A percentile compares a stretch with the other conserved stretches of the same genome.
Conservation (phyloP, 768 basidiomycete species). For the Infundibulicybe gibba region DNA sequence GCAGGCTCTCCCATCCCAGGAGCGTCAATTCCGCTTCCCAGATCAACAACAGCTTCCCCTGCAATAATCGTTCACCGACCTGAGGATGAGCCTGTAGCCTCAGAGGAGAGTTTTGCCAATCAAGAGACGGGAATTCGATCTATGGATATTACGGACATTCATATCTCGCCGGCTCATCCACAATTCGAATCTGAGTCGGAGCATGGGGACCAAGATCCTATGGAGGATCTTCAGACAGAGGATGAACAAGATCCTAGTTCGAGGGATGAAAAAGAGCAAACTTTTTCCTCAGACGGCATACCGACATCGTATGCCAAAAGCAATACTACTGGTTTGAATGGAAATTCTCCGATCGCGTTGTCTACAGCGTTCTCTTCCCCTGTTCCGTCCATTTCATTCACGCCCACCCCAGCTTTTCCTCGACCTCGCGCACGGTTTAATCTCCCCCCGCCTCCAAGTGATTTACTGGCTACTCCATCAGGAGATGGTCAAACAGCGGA, state of each 20-base stretch:
- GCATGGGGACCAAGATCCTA: background rate
- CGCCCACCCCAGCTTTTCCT: conserved; percentile 67
- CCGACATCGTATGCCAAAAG: conserved; percentile 29
- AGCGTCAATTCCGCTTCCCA: conserved; percentile 46
- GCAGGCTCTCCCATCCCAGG: conserved; percentile 46
- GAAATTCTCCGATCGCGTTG: conserved; percentile 30
- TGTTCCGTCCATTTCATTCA: conserved; percentile 51
- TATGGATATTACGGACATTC: conserved; percentile 54
- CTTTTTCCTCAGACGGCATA: conserved; percentile 69
- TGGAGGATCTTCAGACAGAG: conserved; percentile 9
- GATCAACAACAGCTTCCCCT: conserved; percentile 48
- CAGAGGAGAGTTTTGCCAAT: conserved; percentile 20
- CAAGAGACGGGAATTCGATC: conserved; percentile 33
- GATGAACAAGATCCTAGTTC: conserved; percentile 13
- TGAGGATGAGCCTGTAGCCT: conserved; percentile 5
- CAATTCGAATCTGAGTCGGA: conserved; percentile 9
- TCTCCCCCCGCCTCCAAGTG: conserved; percentile 39
- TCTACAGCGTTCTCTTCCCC: conserved; percentile 53
- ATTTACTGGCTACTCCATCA: conserved; percentile 32
- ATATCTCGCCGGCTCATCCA: conserved; percentile 36
- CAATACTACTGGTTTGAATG: conserved; percentile 16
- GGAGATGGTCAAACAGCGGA: conserved; percentile 16
- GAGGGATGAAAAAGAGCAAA: conserved; percentile 45
- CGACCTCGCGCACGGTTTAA: conserved; percentile 62
- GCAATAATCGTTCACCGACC: conserved; percentile 26